Evolutionary conservation across 2,329 filamentous ascomycete species (phyloP), one percentile per base, ranked within the genome.

Genomic region (Pseudogymnoascus sp.): DNA sequence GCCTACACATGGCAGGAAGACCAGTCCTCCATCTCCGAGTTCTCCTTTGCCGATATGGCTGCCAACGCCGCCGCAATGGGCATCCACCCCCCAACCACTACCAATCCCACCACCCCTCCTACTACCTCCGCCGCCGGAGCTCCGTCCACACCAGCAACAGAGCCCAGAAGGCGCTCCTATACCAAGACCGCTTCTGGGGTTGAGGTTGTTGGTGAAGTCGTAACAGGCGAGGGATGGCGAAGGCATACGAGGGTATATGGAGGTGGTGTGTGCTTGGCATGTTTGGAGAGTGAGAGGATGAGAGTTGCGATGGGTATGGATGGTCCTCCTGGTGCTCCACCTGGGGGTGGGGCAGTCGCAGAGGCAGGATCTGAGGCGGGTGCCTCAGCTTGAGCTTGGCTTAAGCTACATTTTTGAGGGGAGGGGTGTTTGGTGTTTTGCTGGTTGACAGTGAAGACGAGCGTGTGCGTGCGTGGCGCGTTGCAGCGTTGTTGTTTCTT

Each of bases 181-280:
- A 65, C 63, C 40, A 66, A 66, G 50, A 57, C 62, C 11, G 62
- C 61, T n/a, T 59, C 36, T n/a, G 60, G 63, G 11, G 61, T 62
- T 9, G 62, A 66, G 9, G 58, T 68, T 2, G 31, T 39, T 2
- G 69, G 68, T 6, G 69, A 71, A 39, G 68, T 71, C 24, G 60
- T 69, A 4, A 61, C 64, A 4, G 66, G 63, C 2, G 66, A 69
- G 15, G 65, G 65, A 10, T 71, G 69, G 69, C 60, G 68, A 8
- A 61, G 70, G 17, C 70, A 71, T 26, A 71, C 70, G 35, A 63
- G 66, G 33, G 70, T 71, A 13, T 71, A 70, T 41, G 70, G 69
- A 2, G 69, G 69, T 2, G 69, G 69, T 1, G 69, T 71, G 1
- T 71, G 70, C 37, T 62, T 64, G 35, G 69, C 69, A 6, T 71